These are phyloP conservation scores for Medicago arabica DNA, from an alignment of 306 rosid species.

Conservation along the genomic window DNA sequence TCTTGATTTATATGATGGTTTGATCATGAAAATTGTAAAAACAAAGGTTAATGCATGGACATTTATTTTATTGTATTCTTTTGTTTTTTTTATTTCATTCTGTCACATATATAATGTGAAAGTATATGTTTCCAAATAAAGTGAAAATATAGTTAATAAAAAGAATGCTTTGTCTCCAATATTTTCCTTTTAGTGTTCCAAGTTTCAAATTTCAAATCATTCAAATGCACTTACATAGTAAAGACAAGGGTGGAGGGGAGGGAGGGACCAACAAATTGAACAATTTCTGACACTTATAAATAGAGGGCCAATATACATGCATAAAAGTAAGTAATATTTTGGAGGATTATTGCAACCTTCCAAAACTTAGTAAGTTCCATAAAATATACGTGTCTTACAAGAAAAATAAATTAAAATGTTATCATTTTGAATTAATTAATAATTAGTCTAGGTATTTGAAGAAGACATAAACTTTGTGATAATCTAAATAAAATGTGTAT, in stretches of 20 bases:
- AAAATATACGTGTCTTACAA: slow-evolving; percentile 25
- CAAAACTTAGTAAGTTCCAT: slow-evolving; percentile 42
- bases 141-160: background rate
- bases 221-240: background rate
- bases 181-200: background rate
- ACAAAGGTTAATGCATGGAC: background rate
- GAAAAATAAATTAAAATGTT: slow-evolving; percentile 24
- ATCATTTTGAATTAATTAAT: slow-evolving; percentile 28
- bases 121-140: background rate
- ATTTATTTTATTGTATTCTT: background rate
- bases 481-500: slow-evolving; percentile 15
- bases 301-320: slow-evolving; percentile 42
- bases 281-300: slow-evolving; percentile 44
- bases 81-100: background rate
- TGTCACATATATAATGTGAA: background rate
- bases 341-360: slow-evolving; percentile 42
- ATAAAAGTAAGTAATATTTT: slow-evolving; percentile 30
- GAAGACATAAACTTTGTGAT: background rate
- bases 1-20: background rate
- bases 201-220: slow-evolving; percentile 4
- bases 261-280: slow-evolving; percentile 55
- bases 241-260: slow-evolving; percentile 34
- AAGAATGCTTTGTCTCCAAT: background rate
- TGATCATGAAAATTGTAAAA: background rate
- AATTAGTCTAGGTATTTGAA: slow-evolving; percentile 40